phyloP scores from a whole-genome alignment of 441 rosid genomes.

The Pelargonium citronellum region DNA sequence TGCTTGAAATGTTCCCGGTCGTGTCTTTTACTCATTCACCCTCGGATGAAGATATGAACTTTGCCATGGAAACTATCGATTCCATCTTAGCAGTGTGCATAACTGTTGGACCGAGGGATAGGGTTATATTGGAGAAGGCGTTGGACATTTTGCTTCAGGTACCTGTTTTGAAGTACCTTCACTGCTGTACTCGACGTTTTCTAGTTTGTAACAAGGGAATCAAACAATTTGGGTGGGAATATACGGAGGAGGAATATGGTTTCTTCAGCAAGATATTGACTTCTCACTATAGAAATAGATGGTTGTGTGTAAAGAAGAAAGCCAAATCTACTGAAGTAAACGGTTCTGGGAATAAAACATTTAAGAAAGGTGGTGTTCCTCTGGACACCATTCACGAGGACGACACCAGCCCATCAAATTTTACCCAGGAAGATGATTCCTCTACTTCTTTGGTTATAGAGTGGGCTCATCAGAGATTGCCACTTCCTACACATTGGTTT shows the following conservation, averaged over 20 bases:
- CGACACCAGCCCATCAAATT: slow-evolving; percentile 42
- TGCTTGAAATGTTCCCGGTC: slow-evolving; percentile 44
- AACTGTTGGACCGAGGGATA: slow-evolving; percentile 66
- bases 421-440: slow-evolving; percentile 27
- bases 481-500: slow-evolving; percentile 87
- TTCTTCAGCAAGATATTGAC: slow-evolving; percentile 42
- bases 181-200: slow-evolving; percentile 33
- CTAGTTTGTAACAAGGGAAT: slow-evolving; percentile 34
- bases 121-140: slow-evolving; percentile 48
- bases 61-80: slow-evolving; percentile 36
- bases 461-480: slow-evolving; percentile 85
- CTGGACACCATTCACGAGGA: slow-evolving; percentile 80
- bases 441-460: slow-evolving; percentile 39
- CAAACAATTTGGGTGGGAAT: slow-evolving; percentile 39
- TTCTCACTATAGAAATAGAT: slow-evolving; percentile 63
- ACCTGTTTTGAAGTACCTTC: slow-evolving; percentile 46
- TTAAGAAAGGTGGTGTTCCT: slow-evolving; percentile 30
- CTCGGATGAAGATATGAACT: slow-evolving; percentile 31
- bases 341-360: slow-evolving; percentile 21
- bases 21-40: slow-evolving; percentile 22
- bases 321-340: slow-evolving; percentile 29
- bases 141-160: slow-evolving; percentile 53
- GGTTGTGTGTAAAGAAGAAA: slow-evolving; percentile 62
- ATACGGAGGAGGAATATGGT: slow-evolving; percentile 44
- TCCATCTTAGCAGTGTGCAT: slow-evolving; percentile 57